Conservation (phyloP, 805 yeast species). For the Candida broadrunensis region DNA sequence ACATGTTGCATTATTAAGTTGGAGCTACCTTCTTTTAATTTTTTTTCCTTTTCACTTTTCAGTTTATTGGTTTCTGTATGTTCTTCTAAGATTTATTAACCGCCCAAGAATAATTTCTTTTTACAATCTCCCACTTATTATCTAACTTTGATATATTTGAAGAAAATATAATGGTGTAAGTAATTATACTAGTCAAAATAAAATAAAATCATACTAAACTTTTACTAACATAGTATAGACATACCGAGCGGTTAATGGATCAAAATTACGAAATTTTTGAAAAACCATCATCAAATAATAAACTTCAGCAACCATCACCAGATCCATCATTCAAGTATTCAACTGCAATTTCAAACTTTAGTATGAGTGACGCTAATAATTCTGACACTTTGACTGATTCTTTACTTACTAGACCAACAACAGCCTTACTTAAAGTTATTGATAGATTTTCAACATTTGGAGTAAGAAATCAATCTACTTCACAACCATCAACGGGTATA, state of each 20-base stretch:
- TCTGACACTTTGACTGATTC: conserved; percentile 6
- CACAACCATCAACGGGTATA: neutral
- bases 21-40: too few relatives aligned
- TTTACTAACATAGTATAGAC: too few relatives aligned
- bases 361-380: conserved; percentile 7
- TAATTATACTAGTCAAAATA: too few relatives aligned
- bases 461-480: neutral
- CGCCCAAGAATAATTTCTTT: too few relatives aligned
- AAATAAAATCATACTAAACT: too few relatives aligned
- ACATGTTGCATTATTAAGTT: too few relatives aligned
- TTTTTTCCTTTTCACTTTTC: too few relatives aligned
- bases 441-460: conserved; percentile 12
- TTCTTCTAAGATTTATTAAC: too few relatives aligned
- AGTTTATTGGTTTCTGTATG: too few relatives aligned
- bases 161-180: too few relatives aligned
- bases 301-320: neutral
- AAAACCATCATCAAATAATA: neutral
- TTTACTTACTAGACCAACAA: conserved; percentile 16
- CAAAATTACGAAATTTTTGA: neutral
- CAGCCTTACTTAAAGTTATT: conserved; percentile 18
- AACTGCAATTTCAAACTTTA: conserved; percentile 6
- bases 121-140: too few relatives aligned
- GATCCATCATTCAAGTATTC: conserved; percentile 7
- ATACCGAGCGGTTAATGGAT: neutral
- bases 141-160: too few relatives aligned